Base-by-base conservation (phyloP, 2,329 filamentous ascomycete genomes). In the Arachnomyces sp. region DNA sequence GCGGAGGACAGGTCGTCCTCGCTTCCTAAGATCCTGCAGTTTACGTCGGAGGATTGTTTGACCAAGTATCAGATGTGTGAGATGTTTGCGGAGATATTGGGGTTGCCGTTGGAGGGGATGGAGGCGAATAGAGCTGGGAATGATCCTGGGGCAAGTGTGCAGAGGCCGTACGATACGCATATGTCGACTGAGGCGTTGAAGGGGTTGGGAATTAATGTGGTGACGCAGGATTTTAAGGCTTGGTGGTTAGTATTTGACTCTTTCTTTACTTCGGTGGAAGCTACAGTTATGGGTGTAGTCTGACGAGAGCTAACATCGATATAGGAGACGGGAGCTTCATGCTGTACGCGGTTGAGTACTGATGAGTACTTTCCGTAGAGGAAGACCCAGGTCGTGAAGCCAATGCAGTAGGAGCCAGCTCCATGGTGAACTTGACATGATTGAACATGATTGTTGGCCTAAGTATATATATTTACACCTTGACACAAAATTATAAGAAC, bases 1-100 rank as follows among this genome's bases (percentile, higher is more conserved):
- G 53, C 59, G 30, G 62, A 73, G 28, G 63, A 67, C 30, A 67
- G 74, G 29, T 65, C 71, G 37, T 59, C 67, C 8, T 56, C 67
- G 12, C 65, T 94, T 30, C 88, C 88, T 0, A 67, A 57, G 18
- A 75, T 88, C 32, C 71, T 95, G 13, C 88, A 95, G 40, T 94
- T 94, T 65, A 86, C 83, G 3, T 87, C 86, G 34, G 86, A 95
- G 62, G 85, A 94, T 51, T 77, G 73, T 49, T 84, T 82, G 71
- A 95, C 88, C 34, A 95, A 95, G 67, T 93, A 89, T 61, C 80
- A 90, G 60, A 94, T 95, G 41, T 89, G 85, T 59, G 68, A 86
- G 63, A 66, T 74, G 7, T 81, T 95, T 55, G 83, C 79, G 3
- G 79, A 87, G 44, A 86, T 94, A 43, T 80, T 93, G 73, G 86